Conservation (phyloP, 2,329 filamentous ascomycete species). For the Pyricularia sp. region DNA sequence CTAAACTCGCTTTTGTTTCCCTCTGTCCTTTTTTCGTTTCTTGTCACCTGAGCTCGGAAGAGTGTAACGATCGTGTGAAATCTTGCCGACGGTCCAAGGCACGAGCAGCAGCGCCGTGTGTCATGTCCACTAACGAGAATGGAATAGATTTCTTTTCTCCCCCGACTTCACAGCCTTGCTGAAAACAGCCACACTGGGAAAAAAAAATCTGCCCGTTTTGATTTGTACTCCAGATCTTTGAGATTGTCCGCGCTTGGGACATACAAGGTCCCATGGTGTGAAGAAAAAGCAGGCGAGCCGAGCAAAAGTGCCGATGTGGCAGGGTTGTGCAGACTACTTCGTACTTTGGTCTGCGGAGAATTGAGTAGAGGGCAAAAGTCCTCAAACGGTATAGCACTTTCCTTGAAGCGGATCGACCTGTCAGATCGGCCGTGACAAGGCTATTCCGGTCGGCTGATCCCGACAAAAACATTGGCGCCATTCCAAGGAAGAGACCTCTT, state of each 20-base stretch:
- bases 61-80: neutral
- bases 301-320: neutral
- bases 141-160: neutral
- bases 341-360: neutral
- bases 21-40: neutral
- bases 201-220: neutral
- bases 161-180: neutral
- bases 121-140: too few relatives aligned
- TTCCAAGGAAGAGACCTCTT: neutral
- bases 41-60: neutral
- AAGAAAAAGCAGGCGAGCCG: neutral
- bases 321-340: neutral
- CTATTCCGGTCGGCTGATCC: neutral
- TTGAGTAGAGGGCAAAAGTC: neutral
- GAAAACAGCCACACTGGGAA: neutral
- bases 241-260: too few relatives aligned
- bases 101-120: neutral
- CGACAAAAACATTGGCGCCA: neutral
- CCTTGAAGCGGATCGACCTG: neutral
- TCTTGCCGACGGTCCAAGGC: neutral
- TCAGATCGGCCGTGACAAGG: neutral
- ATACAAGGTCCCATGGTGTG: neutral
- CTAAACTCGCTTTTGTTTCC: neutral
- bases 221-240: neutral
- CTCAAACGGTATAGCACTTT: neutral